Evolutionary conservation across 352 stramenopile genomes (phyloP).

Genomic region (Peronospora destructor): DNA sequence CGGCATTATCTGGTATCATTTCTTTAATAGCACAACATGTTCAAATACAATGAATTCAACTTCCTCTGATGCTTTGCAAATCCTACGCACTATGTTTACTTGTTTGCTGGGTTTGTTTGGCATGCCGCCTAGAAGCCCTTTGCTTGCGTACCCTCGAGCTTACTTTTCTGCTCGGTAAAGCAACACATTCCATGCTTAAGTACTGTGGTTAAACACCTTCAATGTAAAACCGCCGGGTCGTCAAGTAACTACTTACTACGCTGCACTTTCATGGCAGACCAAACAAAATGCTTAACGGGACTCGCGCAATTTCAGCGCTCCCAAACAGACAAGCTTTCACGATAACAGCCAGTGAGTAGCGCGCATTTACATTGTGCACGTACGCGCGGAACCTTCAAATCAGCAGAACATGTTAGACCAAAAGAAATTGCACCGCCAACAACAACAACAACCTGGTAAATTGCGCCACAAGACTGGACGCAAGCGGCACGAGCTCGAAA

Average conservation of each 20-base stretch:
- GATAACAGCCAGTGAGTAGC: constrained; percentile 25
- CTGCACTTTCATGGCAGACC: not conserved
- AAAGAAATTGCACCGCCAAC: not conserved
- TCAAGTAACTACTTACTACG: not conserved
- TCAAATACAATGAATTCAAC: no score
- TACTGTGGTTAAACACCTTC: not conserved
- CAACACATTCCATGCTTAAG: constrained; percentile 23
- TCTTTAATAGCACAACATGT: no score
- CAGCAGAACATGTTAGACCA: constrained; percentile 4
- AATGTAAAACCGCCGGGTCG: constrained; percentile 48
- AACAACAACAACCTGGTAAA: constrained; percentile 25
- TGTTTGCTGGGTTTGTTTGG: no score
- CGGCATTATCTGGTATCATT: no score
- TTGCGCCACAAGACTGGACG: constrained; percentile 16
- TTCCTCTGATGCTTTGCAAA: no score
- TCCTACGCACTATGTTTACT: no score
- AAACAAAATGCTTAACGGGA: constrained; percentile 24
- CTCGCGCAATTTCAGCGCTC: constrained; percentile 20
- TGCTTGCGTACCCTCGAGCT: no score
- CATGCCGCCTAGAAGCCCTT: no score
- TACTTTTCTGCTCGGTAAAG: no score
- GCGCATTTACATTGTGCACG: constrained; percentile 12
- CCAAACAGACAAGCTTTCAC: constrained; percentile 28
- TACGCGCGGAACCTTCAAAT: constrained; percentile 18
- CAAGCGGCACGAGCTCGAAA: constrained; percentile 26